phyloP scores from a whole-genome alignment of 768 basidiomycete species.

The Psilocybe subaeruginosa region DNA sequence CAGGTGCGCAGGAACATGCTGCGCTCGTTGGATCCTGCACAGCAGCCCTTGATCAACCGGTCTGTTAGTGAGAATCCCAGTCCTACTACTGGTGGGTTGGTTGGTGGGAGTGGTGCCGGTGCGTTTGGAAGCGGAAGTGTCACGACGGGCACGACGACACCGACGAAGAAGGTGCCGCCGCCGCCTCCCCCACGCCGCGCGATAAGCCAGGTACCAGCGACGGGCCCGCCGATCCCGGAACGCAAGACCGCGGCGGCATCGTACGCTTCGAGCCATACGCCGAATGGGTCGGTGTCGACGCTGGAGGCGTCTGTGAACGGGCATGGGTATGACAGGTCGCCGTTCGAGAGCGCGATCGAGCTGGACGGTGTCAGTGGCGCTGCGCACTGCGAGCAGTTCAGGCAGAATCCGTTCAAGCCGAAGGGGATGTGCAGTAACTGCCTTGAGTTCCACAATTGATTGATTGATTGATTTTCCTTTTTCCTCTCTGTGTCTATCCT shows the following conservation, averaged over 20 bases:
- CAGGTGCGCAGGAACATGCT: constrained; percentile 3
- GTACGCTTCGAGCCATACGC: neutral
- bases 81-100: neutral
- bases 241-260: constrained; percentile 22
- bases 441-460: constrained; percentile 48
- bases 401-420: constrained; percentile 69
- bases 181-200: constrained; percentile 67
- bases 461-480: constrained; percentile 17
- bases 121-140: neutral
- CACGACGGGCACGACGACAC: neutral
- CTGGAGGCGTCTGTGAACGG: constrained; percentile 8
- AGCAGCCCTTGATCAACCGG: constrained; percentile 27
- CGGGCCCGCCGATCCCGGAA: constrained; percentile 51
- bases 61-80: constrained; percentile 24
- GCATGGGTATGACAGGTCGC: constrained; percentile 50
- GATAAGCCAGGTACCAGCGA: constrained; percentile 27
- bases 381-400: constrained; percentile 53
- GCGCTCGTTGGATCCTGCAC: constrained; percentile 20
- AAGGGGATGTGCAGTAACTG: constrained; percentile 71
- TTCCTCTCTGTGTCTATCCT: neutral
- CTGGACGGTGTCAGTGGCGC: constrained; percentile 26
- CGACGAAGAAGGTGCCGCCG: constrained; percentile 56
- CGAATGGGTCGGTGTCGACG: constrained; percentile 13
- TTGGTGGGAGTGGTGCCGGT: neutral
- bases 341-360: constrained; percentile 68